These are phyloP conservation scores for Clarireedia monteithiana DNA, from an alignment of 2,329 filamentous ascomycete genomes.

Conservation along the genomic window DNA sequence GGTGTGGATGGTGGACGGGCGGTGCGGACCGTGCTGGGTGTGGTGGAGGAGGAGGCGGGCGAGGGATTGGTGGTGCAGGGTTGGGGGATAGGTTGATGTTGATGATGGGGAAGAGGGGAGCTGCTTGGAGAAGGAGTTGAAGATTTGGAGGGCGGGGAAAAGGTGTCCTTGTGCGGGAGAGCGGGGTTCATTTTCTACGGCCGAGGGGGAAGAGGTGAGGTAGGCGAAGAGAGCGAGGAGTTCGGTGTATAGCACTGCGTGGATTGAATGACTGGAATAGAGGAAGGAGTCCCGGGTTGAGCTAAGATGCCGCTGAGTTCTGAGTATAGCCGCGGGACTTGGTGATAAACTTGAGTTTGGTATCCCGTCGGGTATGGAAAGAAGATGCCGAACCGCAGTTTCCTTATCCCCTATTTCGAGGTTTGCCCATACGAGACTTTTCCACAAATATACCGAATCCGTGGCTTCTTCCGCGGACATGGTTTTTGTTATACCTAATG, in stretches of 20 bases:
- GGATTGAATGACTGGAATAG: conserved; percentile 38
- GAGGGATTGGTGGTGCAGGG: conserved; percentile 62
- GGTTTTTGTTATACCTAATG: conserved; percentile 49
- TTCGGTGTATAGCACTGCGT: conserved; percentile 50
- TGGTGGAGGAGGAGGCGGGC: conserved; percentile 60
- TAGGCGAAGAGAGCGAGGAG: conserved; percentile 61
- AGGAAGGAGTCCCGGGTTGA: conserved; percentile 49
- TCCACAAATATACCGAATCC: conserved; percentile 28
- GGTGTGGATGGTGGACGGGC: conserved; percentile 56
- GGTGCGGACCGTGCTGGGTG: conserved; percentile 53
- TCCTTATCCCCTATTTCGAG: conserved; percentile 18
- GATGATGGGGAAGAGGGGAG: conserved; percentile 33
- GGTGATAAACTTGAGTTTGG: conserved; percentile 25
- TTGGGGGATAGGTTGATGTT: conserved; percentile 36
- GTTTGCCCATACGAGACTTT: conserved; percentile 23
- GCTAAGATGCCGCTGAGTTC: conserved; percentile 43
- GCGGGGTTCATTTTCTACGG: conserved; percentile 32
- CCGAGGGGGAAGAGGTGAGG: conserved; percentile 33
- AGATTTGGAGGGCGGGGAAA: conserved; percentile 38
- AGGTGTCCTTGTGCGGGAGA: conserved; percentile 48
- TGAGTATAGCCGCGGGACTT: conserved; percentile 37
- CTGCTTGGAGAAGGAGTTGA: conserved; percentile 32
- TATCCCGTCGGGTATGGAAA: conserved; percentile 32
- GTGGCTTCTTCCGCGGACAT: conserved; percentile 29
- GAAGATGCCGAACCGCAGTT: conserved; percentile 32